These are phyloP conservation scores for Jatropha curcas DNA, from an alignment of 345 rosid genomes.

Conservation along the genomic window DNA sequence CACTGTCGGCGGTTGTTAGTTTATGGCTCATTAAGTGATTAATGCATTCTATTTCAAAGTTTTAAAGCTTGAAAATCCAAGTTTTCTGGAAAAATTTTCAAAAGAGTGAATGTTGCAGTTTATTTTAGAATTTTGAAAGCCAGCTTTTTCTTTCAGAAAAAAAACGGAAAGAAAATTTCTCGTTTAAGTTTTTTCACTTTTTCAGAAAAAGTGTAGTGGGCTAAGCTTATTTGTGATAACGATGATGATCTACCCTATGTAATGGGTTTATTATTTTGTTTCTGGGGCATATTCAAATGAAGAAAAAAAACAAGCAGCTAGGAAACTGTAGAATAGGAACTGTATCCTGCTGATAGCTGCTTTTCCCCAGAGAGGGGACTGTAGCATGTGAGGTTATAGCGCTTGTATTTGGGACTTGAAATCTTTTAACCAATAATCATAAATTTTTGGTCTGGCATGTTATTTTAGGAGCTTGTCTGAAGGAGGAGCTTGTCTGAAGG, in stretches of 20 bases:
- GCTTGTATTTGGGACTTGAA: constrained; percentile 1
- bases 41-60: too few species aligned
- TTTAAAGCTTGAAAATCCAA: too few species aligned
- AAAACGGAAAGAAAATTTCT: neutral
- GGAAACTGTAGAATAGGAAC: neutral
- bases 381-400: neutral
- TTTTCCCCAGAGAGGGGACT: too few species aligned
- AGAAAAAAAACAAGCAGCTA: neutral
- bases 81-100: neutral
- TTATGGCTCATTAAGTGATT: neutral
- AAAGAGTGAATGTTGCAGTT: neutral
- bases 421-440: neutral
- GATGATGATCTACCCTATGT: neutral
- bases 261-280: neutral
- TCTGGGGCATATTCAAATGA: neutral
- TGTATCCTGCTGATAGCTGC: too few species aligned
- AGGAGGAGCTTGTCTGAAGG: neutral
- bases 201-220: neutral
- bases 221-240: neutral
- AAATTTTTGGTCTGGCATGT: neutral
- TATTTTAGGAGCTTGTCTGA: neutral
- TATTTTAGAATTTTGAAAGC: neutral
- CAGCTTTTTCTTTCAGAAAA: too few species aligned
- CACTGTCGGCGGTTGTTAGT: neutral
- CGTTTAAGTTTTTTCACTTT: neutral